Evolutionary conservation across 805 yeast genomes (phyloP).

Genomic region (Wickerhamiella kurtzmanii): DNA sequence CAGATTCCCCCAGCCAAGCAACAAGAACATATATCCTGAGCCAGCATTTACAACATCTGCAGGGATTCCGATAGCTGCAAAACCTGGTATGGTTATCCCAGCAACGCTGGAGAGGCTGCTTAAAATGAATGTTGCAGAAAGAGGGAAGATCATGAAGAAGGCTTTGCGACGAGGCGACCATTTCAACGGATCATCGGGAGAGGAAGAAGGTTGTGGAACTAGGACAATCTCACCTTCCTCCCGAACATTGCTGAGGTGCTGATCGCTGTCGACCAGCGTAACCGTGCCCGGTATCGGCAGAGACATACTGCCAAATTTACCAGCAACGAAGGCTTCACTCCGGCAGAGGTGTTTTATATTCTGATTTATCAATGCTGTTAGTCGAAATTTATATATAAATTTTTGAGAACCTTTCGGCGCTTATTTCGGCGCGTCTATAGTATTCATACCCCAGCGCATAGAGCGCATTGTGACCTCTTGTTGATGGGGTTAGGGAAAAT

Average conservation of each 20-base stretch:
- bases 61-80: not conserved
- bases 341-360: too few relatives aligned
- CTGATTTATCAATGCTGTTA: too few relatives aligned
- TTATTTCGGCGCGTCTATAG: too few relatives aligned
- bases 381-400: too few relatives aligned
- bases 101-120: not conserved
- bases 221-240: conserved; percentile 34
- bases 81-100: not conserved
- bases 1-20: not conserved
- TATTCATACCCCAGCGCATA: too few relatives aligned
- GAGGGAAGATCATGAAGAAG: not conserved
- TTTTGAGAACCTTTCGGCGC: too few relatives aligned
- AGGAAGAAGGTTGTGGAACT: conserved; percentile 53
- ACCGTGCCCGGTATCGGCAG: not conserved
- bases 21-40: not conserved
- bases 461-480: too few relatives aligned
- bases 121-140: not conserved
- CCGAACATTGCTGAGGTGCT: not conserved
- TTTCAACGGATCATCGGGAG: conserved; percentile 58
- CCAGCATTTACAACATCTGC: not conserved
- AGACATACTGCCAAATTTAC: not conserved
- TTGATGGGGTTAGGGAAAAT: too few relatives aligned
- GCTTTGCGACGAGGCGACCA: conserved; percentile 41
- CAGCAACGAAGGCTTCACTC: too few relatives aligned
- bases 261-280: not conserved